Percentiles rank a stretch among this genome's conserved stretches.
Conservation (phyloP, 768 basidiomycete species). For the Flagelloscypha sp. region DNA sequence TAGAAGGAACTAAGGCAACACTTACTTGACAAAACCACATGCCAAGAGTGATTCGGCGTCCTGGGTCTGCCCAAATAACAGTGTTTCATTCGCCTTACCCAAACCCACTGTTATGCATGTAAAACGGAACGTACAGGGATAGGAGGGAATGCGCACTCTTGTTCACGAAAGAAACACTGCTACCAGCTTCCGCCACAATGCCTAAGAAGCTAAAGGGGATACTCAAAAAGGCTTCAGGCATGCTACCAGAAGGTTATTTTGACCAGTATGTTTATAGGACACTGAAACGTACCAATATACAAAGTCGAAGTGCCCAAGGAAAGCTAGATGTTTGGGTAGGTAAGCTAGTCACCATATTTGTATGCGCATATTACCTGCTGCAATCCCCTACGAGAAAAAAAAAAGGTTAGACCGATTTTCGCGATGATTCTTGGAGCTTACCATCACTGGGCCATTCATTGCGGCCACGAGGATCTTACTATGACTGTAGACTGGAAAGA, state of each 20-base stretch:
- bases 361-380: conserved; percentile 50
- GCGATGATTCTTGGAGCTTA: conserved; percentile 17
- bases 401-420: neutral
- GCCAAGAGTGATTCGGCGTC: conserved; percentile 46
- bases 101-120: conserved; percentile 47
- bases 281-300: no score
- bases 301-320: conserved; percentile 69
- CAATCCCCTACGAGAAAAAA: conserved; percentile 41
- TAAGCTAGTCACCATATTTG: neutral
- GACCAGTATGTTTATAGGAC: no score
- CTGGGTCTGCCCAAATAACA: conserved; percentile 65
- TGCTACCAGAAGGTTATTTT: no score
- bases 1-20: neutral
- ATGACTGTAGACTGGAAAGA: conserved; percentile 66
- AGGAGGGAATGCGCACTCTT: conserved; percentile 35
- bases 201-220: conserved; percentile 65
- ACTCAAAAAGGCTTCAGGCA: conserved; percentile 54
- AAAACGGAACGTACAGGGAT: neutral
- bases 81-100: conserved; percentile 61
- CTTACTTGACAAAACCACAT: conserved; percentile 61
- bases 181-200: conserved; percentile 61
- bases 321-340: conserved; percentile 30
- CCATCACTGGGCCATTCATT: conserved; percentile 70
- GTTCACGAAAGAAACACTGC: conserved; percentile 62
- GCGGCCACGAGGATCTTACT: conserved; percentile 64